These are phyloP conservation scores for Naganishia kalamii DNA, from an alignment of 768 basidiomycete species.

Conservation along the genomic window DNA sequence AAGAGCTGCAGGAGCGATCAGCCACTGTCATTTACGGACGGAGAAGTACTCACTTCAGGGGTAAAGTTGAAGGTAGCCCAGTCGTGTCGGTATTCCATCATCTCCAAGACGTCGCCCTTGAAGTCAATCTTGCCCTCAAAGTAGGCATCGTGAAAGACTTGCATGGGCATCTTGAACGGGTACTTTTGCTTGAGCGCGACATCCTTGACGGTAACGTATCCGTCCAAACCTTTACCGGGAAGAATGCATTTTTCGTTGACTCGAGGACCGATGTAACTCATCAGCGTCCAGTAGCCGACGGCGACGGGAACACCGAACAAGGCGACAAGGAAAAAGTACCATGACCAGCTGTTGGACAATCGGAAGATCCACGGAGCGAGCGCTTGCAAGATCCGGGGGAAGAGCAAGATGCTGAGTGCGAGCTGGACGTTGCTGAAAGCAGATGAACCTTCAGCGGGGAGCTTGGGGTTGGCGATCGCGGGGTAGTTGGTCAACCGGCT, in stretches of 20 bases:
- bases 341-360: constrained; percentile 75
- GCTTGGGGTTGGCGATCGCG: constrained; percentile 42
- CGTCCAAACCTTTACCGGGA: constrained; percentile 76
- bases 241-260: constrained; percentile 73
- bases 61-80: constrained; percentile 92
- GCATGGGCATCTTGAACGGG: constrained; percentile 84
- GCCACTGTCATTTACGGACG: neutral
- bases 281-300: constrained; percentile 80
- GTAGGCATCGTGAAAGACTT: constrained; percentile 93
- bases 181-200: constrained; percentile 70
- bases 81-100: constrained; percentile 89
- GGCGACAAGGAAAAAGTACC: constrained; percentile 71
- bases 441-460: constrained; percentile 46
- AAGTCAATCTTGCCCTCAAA: constrained; percentile 95
- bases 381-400: constrained; percentile 78
- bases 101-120: constrained; percentile 85
- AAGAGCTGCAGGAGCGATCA: constrained; percentile 54
- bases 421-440: constrained; percentile 56
- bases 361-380: constrained; percentile 58
- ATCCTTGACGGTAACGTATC: constrained; percentile 88
- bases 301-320: constrained; percentile 70
- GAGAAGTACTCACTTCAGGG: neutral
- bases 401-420: constrained; percentile 64
- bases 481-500: constrained; percentile 34
- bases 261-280: constrained; percentile 71